A percentile compares a stretch with the other conserved stretches of the same genome.
Conservation (phyloP, 495 filamentous ascomycete species). For the Astrocystis sublimbata region DNA sequence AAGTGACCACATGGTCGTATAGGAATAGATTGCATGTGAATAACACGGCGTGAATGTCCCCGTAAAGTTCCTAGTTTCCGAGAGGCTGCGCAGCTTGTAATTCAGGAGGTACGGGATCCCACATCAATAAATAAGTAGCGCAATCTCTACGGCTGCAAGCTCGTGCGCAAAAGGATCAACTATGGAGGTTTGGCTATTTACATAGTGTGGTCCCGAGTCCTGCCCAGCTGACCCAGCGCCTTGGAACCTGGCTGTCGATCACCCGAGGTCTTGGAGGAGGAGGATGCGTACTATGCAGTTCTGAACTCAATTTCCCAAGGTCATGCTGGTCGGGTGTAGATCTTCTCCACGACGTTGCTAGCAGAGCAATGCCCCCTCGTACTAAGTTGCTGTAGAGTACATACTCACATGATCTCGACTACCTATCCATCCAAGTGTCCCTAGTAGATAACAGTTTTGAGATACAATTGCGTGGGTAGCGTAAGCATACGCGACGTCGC, state of each 20-base stretch:
- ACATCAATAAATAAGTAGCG: no score
- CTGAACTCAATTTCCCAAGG: neutral
- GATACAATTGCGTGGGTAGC: neutral
- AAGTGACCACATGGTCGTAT: neutral
- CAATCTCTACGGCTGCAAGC: no score
- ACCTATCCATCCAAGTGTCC: neutral
- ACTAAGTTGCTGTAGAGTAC: neutral
- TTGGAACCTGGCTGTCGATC: neutral
- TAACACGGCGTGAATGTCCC: neutral
- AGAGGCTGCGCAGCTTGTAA: neutral
- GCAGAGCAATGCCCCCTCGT: no score
- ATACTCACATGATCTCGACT: neutral
- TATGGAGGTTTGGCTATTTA: no score
- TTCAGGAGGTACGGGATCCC: neutral
- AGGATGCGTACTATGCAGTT: no score
- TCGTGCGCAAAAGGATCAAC: no score
- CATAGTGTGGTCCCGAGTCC: no score
- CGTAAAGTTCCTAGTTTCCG: neutral
- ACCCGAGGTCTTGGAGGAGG: neutral
- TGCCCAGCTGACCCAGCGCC: neutral
- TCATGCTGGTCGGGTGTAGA: no score
- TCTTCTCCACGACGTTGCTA: neutral
- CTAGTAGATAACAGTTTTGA: neutral
- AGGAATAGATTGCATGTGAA: neutral
- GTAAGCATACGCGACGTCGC: neutral